These are phyloP conservation scores for Fusarium sp. DNA, from an alignment of 2,329 filamentous ascomycete species.

Conservation along the genomic window DNA sequence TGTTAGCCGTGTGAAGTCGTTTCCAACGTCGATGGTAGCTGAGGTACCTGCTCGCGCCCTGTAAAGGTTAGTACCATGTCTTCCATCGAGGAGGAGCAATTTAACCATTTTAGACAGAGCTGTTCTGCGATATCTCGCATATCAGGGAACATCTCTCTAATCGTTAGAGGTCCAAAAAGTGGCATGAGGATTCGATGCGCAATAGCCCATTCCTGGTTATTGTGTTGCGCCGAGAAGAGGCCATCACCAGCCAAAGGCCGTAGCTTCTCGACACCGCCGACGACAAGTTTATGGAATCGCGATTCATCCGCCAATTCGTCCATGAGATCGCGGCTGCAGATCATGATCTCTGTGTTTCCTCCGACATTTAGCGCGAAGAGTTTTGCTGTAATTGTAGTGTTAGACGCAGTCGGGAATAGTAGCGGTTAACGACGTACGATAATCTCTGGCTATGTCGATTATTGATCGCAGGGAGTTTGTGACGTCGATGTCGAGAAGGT, in stretches of 20 bases:
- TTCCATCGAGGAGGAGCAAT: not conserved
- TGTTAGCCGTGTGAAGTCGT: not conserved
- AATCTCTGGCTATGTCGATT: not conserved
- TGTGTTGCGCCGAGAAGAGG: conserved; percentile 67
- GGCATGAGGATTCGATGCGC: conserved; percentile 74
- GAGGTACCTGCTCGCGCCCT: not conserved
- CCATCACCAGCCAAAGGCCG: conserved; percentile 70
- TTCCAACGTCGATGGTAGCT: not conserved
- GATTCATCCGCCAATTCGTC: conserved; percentile 73
- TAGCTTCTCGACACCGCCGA: conserved; percentile 60
- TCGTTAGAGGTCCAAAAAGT: conserved; percentile 74
- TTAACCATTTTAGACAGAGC: conserved; percentile 68
- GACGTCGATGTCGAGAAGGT: not conserved
- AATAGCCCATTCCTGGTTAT: conserved; percentile 72
- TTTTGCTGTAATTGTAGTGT: accelerated
- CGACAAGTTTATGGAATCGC: conserved; percentile 68
- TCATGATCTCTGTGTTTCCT: not conserved
- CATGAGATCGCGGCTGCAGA: conserved; percentile 41
- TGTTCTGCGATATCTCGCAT: conserved; percentile 76
- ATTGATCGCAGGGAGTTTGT: not conserved
- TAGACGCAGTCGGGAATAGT: accelerated
- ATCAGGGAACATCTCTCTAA: conserved; percentile 74
- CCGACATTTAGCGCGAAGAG: not conserved
- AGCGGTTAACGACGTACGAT: not conserved
- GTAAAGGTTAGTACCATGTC: not conserved